These are phyloP conservation scores for Alternaria brassicicola DNA, from an alignment of 2,329 filamentous ascomycete species.

Conservation along the genomic window DNA sequence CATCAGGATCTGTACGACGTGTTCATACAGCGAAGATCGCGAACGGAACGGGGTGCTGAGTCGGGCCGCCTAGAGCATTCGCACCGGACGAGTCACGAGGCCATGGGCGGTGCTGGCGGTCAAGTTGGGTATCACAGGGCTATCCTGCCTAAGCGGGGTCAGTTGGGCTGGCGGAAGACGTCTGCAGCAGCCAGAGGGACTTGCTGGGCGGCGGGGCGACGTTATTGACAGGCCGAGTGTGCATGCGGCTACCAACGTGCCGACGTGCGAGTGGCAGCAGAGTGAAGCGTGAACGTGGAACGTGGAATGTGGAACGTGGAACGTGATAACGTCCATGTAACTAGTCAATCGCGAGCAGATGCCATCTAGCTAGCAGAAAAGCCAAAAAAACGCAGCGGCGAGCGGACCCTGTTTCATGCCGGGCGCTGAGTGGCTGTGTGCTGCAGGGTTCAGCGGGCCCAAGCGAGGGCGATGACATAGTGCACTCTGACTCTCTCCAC, in stretches of 20 bases:
- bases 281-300: slow-evolving; percentile 6
- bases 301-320: no score
- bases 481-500: slow-evolving; percentile 10
- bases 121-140: slow-evolving; percentile 21
- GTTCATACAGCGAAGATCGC: slow-evolving; percentile 26
- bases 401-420: slow-evolving; percentile 6
- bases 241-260: slow-evolving; percentile 1
- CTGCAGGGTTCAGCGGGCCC: slow-evolving; percentile 7
- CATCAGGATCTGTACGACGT: slow-evolving; percentile 22
- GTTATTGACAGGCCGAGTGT: slow-evolving; percentile 16
- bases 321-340: neutral
- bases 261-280: slow-evolving; percentile 1
- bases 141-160: slow-evolving; percentile 17
- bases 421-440: neutral
- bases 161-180: slow-evolving; percentile 14
- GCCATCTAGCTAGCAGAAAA: neutral
- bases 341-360: neutral
- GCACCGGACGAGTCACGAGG: slow-evolving; percentile 21
- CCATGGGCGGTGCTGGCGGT: slow-evolving; percentile 8
- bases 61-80: slow-evolving; percentile 16
- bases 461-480: slow-evolving; percentile 21
- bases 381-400: neutral
- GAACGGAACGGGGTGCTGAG: slow-evolving; percentile 7
- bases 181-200: slow-evolving; percentile 9
- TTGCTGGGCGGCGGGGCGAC: slow-evolving; percentile 13